A percentile compares a stretch with the other conserved stretches of the same genome.
These are phyloP conservation scores for Blastosporella zonata DNA, from an alignment of 1,284 basidiomycete species.

Conservation along the genomic window DNA sequence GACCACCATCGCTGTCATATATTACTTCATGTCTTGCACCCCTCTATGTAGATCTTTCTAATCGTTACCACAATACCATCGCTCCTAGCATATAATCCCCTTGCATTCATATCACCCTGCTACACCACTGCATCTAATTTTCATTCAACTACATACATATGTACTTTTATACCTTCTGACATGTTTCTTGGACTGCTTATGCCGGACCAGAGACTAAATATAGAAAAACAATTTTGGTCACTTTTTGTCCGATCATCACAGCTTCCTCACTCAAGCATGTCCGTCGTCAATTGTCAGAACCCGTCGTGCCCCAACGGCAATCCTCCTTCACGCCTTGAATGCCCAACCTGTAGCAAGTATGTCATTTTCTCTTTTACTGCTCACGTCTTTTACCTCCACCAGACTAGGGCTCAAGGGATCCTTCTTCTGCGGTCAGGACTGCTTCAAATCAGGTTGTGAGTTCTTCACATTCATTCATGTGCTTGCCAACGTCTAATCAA, in stretches of 20 bases:
- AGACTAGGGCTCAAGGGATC: constrained; percentile 80
- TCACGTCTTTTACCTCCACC: constrained; percentile 13
- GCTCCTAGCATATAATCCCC: constrained; percentile 17
- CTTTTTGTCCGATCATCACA: constrained; percentile 5
- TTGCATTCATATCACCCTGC: constrained; percentile 12
- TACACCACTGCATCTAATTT: constrained; percentile 16
- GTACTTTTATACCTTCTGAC: constrained; percentile 10
- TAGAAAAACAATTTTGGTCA: constrained; percentile 12
- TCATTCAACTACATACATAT: constrained; percentile 25
- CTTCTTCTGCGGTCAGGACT: constrained; percentile 82
- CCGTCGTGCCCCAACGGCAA: constrained; percentile 68
- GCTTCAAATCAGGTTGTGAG: constrained; percentile 83
- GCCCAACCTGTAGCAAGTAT: constrained; percentile 81
- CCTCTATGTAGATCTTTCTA: constrained; percentile 29
- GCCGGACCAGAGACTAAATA: constrained; percentile 5
- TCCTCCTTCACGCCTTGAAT: constrained; percentile 74
- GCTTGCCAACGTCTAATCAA: constrained; percentile 1
- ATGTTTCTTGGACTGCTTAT: neutral
- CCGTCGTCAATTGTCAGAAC: constrained; percentile 57
- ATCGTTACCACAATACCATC: constrained; percentile 30
- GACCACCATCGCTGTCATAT: constrained; percentile 30
- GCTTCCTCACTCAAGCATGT: too few species aligned
- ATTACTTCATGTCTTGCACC: constrained; percentile 28
- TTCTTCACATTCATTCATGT: constrained; percentile 14
- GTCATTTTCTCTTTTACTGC: constrained; percentile 23